Conservation (phyloP, 2,329 filamentous ascomycete species). For the Trichoderma afroharzianum region DNA sequence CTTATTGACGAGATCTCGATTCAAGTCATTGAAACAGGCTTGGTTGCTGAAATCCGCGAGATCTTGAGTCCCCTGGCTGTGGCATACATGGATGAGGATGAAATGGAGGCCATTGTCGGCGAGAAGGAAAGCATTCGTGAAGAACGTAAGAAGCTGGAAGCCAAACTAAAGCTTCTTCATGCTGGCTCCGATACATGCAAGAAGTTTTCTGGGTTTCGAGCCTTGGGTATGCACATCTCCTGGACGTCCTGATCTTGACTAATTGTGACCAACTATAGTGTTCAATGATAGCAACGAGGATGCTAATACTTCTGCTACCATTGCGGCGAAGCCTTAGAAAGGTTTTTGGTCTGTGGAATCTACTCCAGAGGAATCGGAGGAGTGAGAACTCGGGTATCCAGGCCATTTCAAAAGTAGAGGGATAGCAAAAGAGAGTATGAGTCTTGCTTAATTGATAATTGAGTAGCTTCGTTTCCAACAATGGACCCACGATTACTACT, state of each 20-base stretch:
- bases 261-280: not conserved
- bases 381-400: too few relatives aligned
- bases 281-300: not conserved
- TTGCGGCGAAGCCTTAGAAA: not conserved
- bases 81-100: conserved; percentile 19
- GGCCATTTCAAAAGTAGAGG: too few relatives aligned
- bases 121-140: conserved; percentile 20
- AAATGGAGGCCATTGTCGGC: conserved; percentile 22
- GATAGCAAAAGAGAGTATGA: not conserved
- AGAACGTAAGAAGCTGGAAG: not conserved
- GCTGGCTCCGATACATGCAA: not conserved
- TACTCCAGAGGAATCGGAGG: too few relatives aligned
- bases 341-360: too few relatives aligned
- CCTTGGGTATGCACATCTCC: not conserved
- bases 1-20: conserved; percentile 26
- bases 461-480: not conserved
- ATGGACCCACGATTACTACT: not conserved
- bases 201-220: not conserved
- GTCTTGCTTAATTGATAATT: not conserved
- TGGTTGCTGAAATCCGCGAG: conserved; percentile 21
- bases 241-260: not conserved
- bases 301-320: not conserved
- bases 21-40: conserved; percentile 24
- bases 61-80: conserved; percentile 23
- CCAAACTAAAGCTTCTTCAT: not conserved